These are phyloP conservation scores for Barbarea vulgaris DNA, from an alignment of 345 rosid genomes.

Conservation along the genomic window DNA sequence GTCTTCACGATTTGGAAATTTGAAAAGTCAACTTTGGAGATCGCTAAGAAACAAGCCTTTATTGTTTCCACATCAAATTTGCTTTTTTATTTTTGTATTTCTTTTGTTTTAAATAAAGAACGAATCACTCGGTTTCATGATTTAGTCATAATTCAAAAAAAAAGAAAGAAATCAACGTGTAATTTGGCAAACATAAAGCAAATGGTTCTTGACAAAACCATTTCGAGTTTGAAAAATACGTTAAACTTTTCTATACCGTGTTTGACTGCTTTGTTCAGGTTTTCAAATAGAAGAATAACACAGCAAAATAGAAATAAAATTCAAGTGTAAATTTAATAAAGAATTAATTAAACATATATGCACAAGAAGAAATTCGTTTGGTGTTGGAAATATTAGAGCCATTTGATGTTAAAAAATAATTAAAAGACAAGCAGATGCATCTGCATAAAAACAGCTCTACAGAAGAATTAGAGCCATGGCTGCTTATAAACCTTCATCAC, in stretches of 20 bases:
- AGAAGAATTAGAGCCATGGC: slow-evolving; percentile 15
- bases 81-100: neutral
- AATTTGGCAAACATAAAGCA: slow-evolving; percentile 26
- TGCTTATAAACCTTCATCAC: slow-evolving; percentile 18
- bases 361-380: slow-evolving; percentile 6
- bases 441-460: neutral
- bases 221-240: slow-evolving; percentile 25
- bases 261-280: slow-evolving; percentile 22
- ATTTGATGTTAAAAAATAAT: neutral
- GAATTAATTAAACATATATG: neutral
- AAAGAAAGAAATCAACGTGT: slow-evolving; percentile 34
- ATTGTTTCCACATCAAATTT: slow-evolving; percentile 24
- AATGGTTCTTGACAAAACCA: neutral
- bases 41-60: slow-evolving; percentile 24
- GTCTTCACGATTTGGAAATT: slow-evolving; percentile 21
- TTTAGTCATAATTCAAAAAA: neutral
- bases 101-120: neutral
- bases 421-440: neutral
- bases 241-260: slow-evolving; percentile 18
- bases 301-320: neutral
- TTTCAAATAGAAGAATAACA: neutral
- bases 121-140: slow-evolving; percentile 5
- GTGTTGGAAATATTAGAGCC: slow-evolving; percentile 1
- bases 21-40: slow-evolving; percentile 41
- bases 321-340: neutral